Base-by-base conservation (phyloP, 1,139 yeast species). In the Petasospora rhodanensis region DNA sequence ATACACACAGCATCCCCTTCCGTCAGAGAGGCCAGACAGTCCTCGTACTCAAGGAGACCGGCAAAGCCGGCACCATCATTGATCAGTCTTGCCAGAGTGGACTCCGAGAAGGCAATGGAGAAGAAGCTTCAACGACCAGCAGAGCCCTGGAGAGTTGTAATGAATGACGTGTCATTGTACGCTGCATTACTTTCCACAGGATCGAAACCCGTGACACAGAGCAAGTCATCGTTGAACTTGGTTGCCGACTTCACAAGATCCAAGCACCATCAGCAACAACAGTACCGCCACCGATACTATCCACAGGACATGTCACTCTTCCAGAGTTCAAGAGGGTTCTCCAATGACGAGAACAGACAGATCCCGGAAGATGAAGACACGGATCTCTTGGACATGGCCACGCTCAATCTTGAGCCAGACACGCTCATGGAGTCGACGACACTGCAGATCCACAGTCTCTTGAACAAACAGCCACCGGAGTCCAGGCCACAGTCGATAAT, bases 161-260 rank as follows among this genome's bases (percentile, higher is more conserved):
- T 66, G 41, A 71, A 68, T 47, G 74, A 67, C 24, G 59, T 66
- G 2, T 70, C 78, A 1, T 55, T 71, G 35, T 63, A 67, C 18
- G 79, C 79, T 0, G 79, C 78, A 3, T 46, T 70, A 32, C 52
- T 68, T 6, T 71, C 77, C 2, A 68, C 70, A 8, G 77, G 77
- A 0, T 53, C 56, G 5, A 42, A 34, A 4, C 51, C 54, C 5
- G 46, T 50, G 3, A 37, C 34, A 4, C 34, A 25, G n/a, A 55
- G 61, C 6, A 47, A 43, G 22, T 35, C 54, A 6, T 54, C 52
- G 31, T 41, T 46, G 15, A 51, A 52, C 28, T 18, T 44, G 18
- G 43, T 56, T 10, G 54, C 64, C 11, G 69, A 63, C 43, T 62
- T 62, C 32, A 55, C 58, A 13, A 54, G 47, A 21, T 55, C 59